Conservation (phyloP, 2,329 filamentous ascomycete genomes). For the Botrytis paeoniae region DNA sequence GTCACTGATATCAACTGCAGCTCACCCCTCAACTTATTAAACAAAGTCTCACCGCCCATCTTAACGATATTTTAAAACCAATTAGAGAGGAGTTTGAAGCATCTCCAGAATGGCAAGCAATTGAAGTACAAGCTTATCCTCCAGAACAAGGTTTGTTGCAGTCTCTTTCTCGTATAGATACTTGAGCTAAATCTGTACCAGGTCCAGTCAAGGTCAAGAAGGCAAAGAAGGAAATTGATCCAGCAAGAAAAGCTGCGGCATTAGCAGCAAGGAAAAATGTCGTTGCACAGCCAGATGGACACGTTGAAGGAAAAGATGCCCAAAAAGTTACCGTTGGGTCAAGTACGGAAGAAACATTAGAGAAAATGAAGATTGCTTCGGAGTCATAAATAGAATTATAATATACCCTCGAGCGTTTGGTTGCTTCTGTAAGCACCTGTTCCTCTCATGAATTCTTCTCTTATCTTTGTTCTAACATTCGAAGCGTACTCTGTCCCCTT, state of each 20-base stretch:
- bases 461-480: neutral
- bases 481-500: neutral
- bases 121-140: slow-evolving; percentile 79
- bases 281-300: slow-evolving; percentile 34
- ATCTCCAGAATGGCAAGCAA: slow-evolving; percentile 75
- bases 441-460: neutral
- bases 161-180: neutral
- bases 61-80: slow-evolving; percentile 71
- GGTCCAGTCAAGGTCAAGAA: slow-evolving; percentile 64
- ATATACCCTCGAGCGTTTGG: slow-evolving; percentile 22
- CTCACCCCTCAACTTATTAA: slow-evolving; percentile 87
- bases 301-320: slow-evolving; percentile 31
- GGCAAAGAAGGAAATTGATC: slow-evolving; percentile 59
- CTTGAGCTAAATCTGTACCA: neutral
- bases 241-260: slow-evolving; percentile 35
- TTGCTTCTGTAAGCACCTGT: slow-evolving; percentile 7
- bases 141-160: slow-evolving; percentile 53
- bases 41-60: slow-evolving; percentile 70
- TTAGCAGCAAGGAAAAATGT: slow-evolving; percentile 30
- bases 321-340: slow-evolving; percentile 30
- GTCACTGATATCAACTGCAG: slow-evolving; percentile 39
- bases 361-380: slow-evolving; percentile 30
- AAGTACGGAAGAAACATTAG: slow-evolving; percentile 29
- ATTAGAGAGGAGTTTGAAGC: slow-evolving; percentile 72
- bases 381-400: slow-evolving; percentile 28